A percentile compares a stretch with the other conserved stretches of the same genome.
phyloP scores from a whole-genome alignment of 2,329 filamentous ascomycete species.

The Colletotrichum aenigma region DNA sequence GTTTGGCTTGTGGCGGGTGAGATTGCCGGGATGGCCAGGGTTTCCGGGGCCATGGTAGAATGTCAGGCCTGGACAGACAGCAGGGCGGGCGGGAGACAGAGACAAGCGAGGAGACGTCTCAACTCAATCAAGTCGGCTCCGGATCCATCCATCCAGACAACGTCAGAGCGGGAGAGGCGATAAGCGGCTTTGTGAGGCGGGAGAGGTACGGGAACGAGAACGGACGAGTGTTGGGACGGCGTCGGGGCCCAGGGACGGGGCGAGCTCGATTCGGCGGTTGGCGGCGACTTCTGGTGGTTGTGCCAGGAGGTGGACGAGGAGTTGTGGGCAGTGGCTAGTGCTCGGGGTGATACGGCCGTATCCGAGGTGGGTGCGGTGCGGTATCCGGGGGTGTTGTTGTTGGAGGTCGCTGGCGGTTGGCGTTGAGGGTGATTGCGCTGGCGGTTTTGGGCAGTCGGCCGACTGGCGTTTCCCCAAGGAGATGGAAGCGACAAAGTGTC shows the following conservation, averaged over 20 bases:
- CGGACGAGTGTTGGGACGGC: neutral
- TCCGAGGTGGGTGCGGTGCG: neutral
- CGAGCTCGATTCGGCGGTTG: neutral
- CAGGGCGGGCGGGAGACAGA: neutral
- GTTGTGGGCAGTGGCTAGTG: neutral
- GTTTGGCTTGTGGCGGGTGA: neutral
- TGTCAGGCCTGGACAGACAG: neutral
- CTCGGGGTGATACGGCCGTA: conserved; percentile 1
- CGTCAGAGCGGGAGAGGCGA: neutral
- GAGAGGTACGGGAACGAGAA: neutral
- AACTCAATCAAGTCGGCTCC: neutral
- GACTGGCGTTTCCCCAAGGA: neutral
- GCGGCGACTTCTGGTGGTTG: neutral
- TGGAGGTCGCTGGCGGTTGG: neutral
- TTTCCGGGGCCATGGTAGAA: conserved; percentile 15
- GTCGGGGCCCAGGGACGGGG: neutral
- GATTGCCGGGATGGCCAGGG: neutral
- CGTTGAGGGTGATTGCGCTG: neutral
- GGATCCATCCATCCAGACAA: neutral
- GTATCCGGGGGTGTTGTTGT: neutral
- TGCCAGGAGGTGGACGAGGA: neutral
- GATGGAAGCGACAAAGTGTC: neutral
- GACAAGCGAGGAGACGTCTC: neutral
- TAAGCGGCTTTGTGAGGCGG: neutral
- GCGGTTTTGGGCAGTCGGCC: neutral